phyloP scores from a whole-genome alignment of 2,329 filamentous ascomycete genomes.

The Fusarium nodosum region DNA sequence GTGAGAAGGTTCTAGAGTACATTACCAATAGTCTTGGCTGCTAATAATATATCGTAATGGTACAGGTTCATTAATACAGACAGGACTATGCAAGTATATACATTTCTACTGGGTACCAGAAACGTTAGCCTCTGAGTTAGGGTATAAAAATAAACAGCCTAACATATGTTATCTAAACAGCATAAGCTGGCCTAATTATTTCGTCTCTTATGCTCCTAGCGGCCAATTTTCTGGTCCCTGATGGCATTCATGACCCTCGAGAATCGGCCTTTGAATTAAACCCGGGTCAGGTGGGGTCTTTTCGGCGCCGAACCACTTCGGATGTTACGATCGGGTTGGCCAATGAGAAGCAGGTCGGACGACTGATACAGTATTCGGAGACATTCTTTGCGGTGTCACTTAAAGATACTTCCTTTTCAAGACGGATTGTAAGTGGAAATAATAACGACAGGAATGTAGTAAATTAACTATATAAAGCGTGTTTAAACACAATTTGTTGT shows the following conservation, averaged over 20 bases:
- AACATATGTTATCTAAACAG: too few relatives aligned
- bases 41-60: neutral
- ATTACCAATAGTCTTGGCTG: slow-evolving; percentile 11
- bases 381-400: neutral
- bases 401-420: slow-evolving; percentile 18
- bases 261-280: neutral
- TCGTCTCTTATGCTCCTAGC: too few relatives aligned
- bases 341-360: slow-evolving; percentile 38
- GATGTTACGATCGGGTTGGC: slow-evolving; percentile 37
- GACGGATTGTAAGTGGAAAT: slow-evolving; percentile 6
- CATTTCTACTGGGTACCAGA: too few relatives aligned
- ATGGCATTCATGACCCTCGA: neutral
- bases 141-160: too few relatives aligned
- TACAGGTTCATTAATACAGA: neutral
- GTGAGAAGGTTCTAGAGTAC: neutral
- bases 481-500: neutral
- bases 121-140: too few relatives aligned
- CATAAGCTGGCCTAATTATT: too few relatives aligned
- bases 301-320: slow-evolving; percentile 35
- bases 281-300: slow-evolving; percentile 19
- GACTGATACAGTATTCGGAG: slow-evolving; percentile 34
- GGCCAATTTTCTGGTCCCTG: too few relatives aligned
- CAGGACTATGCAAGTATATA: neutral
- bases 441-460: neutral
- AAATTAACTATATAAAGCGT: slow-evolving; percentile 9